These are phyloP conservation scores for Metarhizium anisopliae DNA, from an alignment of 2,329 filamentous ascomycete genomes.

Conservation along the genomic window DNA sequence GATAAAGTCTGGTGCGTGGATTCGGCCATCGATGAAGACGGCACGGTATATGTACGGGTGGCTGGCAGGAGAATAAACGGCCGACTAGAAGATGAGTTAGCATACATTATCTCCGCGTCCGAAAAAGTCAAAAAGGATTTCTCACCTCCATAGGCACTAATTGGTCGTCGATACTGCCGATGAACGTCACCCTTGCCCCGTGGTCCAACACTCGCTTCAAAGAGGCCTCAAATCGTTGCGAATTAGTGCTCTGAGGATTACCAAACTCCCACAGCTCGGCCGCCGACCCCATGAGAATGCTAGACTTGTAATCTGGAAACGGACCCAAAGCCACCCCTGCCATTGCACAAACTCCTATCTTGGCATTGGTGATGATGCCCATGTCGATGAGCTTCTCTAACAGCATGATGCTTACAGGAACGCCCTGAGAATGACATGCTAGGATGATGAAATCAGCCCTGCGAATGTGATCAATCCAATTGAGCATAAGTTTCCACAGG, in stretches of 20 bases:
- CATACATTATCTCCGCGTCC: not conserved
- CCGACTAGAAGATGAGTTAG: slow-evolving; percentile 48
- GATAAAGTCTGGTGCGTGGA: slow-evolving; percentile 90
- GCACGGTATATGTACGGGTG: slow-evolving; percentile 93
- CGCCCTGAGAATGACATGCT: slow-evolving; percentile 93
- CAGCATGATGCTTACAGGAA: slow-evolving; percentile 87
- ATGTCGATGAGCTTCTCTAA: slow-evolving; percentile 88
- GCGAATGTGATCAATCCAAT: slow-evolving; percentile 88
- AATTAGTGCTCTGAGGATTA: slow-evolving; percentile 70
- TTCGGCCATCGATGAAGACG: slow-evolving; percentile 89
- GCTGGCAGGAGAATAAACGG: slow-evolving; percentile 72
- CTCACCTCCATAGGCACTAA: slow-evolving; percentile 80
- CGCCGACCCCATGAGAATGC: slow-evolving; percentile 83
- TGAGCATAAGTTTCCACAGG: slow-evolving; percentile 86
- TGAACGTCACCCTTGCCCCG: slow-evolving; percentile 75
- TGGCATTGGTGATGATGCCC: slow-evolving; percentile 67
- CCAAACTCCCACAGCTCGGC: slow-evolving; percentile 93
- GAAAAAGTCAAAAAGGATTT: not conserved
- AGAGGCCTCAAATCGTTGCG: slow-evolving; percentile 69
- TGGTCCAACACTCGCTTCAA: slow-evolving; percentile 66
- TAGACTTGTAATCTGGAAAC: slow-evolving; percentile 83
- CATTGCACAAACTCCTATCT: slow-evolving; percentile 80
- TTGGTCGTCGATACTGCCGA: slow-evolving; percentile 95
- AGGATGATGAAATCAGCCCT: slow-evolving; percentile 82
- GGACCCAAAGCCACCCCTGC: slow-evolving; percentile 91